Percentiles rank a stretch among this genome's conserved stretches.
phyloP scores from a whole-genome alignment of 2,329 filamentous ascomycete species.

The Thielaviopsis punctulata region DNA sequence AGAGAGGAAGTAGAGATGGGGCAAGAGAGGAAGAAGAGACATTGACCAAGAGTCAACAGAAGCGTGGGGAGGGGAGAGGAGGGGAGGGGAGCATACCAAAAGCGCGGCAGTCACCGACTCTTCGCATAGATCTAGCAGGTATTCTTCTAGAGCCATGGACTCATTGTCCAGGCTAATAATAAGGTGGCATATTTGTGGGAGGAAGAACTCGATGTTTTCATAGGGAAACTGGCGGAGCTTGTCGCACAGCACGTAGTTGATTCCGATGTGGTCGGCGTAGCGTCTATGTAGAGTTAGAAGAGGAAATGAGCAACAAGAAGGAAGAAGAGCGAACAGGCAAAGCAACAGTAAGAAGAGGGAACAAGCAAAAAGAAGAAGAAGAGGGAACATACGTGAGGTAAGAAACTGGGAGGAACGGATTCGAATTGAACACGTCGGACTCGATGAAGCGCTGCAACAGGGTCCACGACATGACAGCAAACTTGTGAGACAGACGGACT shows the following conservation, averaged over 20 bases:
- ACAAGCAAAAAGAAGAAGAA: neutral
- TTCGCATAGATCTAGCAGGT: slow-evolving; percentile 69
- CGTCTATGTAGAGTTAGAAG: slow-evolving; percentile 34
- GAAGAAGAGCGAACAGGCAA: neutral
- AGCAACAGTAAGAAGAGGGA: slow-evolving; percentile 2
- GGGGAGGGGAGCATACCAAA: slow-evolving; percentile 40
- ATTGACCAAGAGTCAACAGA: too few relatives aligned
- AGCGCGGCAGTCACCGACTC: slow-evolving; percentile 73
- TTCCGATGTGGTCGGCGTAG: slow-evolving; percentile 78
- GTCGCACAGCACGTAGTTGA: slow-evolving; percentile 75
- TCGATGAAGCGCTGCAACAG: slow-evolving; percentile 80
- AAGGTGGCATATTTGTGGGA: slow-evolving; percentile 74
- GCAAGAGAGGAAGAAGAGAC: neutral
- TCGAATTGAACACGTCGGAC: slow-evolving; percentile 85
- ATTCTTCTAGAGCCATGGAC: slow-evolving; percentile 81
- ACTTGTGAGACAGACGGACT: neutral
- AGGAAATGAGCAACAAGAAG: neutral
- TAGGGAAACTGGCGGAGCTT: slow-evolving; percentile 81
- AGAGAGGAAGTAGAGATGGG: neutral
- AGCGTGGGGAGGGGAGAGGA: slow-evolving; percentile 12
- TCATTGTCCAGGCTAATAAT: slow-evolving; percentile 80
- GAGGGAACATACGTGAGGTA: slow-evolving; percentile 58
- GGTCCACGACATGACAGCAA: slow-evolving; percentile 56
- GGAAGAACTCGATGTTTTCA: slow-evolving; percentile 85
- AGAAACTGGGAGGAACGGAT: slow-evolving; percentile 74